A percentile compares a stretch with the other conserved stretches of the same genome.
These are phyloP conservation scores for Xanthoconium separans DNA, from an alignment of 1,284 basidiomycete genomes.

Conservation along the genomic window DNA sequence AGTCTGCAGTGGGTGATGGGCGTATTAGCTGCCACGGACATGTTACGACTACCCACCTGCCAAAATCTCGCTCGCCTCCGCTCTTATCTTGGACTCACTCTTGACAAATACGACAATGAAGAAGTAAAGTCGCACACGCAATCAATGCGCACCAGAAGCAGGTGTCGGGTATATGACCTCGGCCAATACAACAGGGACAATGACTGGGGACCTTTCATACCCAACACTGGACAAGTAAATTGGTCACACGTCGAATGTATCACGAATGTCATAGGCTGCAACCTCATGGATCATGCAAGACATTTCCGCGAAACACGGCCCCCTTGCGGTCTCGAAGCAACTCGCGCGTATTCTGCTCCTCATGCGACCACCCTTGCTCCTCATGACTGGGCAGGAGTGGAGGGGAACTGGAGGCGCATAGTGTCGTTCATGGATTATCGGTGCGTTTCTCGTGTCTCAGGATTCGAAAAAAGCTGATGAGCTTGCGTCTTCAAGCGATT, in stretches of 20 bases:
- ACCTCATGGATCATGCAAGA: constrained; percentile 50
- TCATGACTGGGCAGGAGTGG: constrained; percentile 67
- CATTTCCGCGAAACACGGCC: constrained; percentile 42
- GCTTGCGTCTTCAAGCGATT: constrained; percentile 39
- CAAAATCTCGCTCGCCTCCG: constrained; percentile 37
- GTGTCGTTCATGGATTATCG: constrained; percentile 76
- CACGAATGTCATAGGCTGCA: constrained; percentile 56
- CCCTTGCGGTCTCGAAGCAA: constrained; percentile 47
- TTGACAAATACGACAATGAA: constrained; percentile 30
- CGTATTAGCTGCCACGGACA: constrained; percentile 35
- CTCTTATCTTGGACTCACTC: constrained; percentile 44
- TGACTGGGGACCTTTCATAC: constrained; percentile 56
- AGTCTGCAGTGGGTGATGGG: constrained; percentile 43
- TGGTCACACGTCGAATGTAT: constrained; percentile 63
- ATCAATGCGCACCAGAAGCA: constrained; percentile 43
- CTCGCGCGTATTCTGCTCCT: constrained; percentile 53
- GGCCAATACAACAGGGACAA: constrained; percentile 51
- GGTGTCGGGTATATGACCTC: constrained; percentile 62
- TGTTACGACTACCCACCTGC: constrained; percentile 33
- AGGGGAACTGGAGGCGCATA: constrained; percentile 66
- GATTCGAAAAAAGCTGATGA: background rate
- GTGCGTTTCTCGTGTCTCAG: constrained; percentile 35
- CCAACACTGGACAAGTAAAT: constrained; percentile 42
- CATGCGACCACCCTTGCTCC: constrained; percentile 31
- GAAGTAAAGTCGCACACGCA: constrained; percentile 30